Evolutionary conservation across 2,329 filamentous ascomycete species (phyloP).

Genomic region (Cladosporium sp.): DNA sequence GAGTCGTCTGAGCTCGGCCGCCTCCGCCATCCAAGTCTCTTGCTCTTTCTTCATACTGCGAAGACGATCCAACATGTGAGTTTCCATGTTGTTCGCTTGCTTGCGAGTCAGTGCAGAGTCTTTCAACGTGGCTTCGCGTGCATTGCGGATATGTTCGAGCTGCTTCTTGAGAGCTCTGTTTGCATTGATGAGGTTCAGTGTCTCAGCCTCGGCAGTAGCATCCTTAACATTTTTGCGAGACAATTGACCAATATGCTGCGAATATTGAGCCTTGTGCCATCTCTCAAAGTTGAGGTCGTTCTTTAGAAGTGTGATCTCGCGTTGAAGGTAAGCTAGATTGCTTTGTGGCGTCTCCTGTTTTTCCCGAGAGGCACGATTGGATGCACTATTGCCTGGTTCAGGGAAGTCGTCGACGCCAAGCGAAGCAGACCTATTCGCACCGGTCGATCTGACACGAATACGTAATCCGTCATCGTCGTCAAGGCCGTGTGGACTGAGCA

Average conservation of each 20-base stretch:
- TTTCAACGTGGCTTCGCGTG: slow-evolving; percentile 37
- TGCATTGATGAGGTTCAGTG: slow-evolving; percentile 75
- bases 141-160: slow-evolving; percentile 48
- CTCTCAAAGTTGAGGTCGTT: slow-evolving; percentile 83
- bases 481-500: slow-evolving; percentile 51
- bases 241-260: slow-evolving; percentile 77
- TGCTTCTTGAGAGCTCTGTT: slow-evolving; percentile 74
- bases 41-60: slow-evolving; percentile 38
- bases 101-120: slow-evolving; percentile 51
- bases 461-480: slow-evolving; percentile 24
- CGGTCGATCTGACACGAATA: slow-evolving; percentile 25
- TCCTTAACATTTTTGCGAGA: slow-evolving; percentile 74
- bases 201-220: slow-evolving; percentile 78
- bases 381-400: slow-evolving; percentile 22
- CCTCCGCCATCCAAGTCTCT: slow-evolving; percentile 50
- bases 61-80: slow-evolving; percentile 35
- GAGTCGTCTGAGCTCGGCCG: slow-evolving; percentile 61
- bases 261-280: slow-evolving; percentile 80
- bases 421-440: slow-evolving; percentile 23
- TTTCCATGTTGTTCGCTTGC: slow-evolving; percentile 76
- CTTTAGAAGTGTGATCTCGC: slow-evolving; percentile 72
- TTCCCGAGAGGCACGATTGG: slow-evolving; percentile 20
- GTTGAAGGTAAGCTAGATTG: slow-evolving; percentile 62
- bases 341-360: slow-evolving; percentile 28
- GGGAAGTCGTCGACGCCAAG: slow-evolving; percentile 34